Conservation (phyloP, 768 basidiomycete genomes). For the Pleurotus giganteus region DNA sequence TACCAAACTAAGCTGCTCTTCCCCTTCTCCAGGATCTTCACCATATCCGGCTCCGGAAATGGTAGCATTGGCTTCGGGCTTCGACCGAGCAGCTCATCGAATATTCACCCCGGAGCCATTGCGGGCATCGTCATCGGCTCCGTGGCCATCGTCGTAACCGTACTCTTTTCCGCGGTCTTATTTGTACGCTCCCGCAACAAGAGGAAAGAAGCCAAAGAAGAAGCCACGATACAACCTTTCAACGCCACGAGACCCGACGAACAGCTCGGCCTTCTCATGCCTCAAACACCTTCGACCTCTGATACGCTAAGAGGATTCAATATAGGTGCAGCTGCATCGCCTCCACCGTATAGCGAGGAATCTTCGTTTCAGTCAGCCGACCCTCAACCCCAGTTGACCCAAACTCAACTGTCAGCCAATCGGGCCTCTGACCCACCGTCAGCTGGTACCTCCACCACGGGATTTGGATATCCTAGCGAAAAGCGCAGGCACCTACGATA, state of each 20-base stretch:
- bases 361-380: neutral
- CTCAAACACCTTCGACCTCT: constrained; percentile 6
- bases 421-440: neutral
- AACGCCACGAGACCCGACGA: neutral
- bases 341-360: constrained; percentile 6
- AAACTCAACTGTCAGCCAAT: neutral
- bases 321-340: neutral
- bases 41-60: constrained; percentile 11
- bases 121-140: constrained; percentile 17
- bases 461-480: neutral
- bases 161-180: constrained; percentile 10
- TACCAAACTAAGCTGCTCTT: neutral
- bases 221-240: constrained; percentile 1
- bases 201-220: neutral
- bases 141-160: constrained; percentile 13
- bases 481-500: neutral
- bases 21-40: constrained; percentile 16
- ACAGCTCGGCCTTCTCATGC: constrained; percentile 2
- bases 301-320: constrained; percentile 2
- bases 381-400: neutral
- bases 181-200: constrained; percentile 5
- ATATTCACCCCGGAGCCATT: constrained; percentile 14
- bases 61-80: constrained; percentile 19
- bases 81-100: neutral
- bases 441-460: neutral